Base-by-base conservation (phyloP, 352 stramenopile genomes). In the Globisporangium viniferum region DNA sequence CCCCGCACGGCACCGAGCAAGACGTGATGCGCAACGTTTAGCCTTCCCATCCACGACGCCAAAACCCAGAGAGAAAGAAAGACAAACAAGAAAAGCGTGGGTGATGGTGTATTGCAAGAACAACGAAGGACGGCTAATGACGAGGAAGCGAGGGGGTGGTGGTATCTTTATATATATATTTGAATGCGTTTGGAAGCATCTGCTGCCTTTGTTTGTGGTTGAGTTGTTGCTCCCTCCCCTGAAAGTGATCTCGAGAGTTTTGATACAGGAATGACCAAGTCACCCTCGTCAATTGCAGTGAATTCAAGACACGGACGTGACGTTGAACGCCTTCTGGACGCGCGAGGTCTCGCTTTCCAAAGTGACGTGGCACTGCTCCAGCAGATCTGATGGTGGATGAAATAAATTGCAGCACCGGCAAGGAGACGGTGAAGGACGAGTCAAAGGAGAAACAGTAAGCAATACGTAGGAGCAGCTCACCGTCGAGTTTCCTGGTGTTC, bases 1-100 rank as follows among this genome's bases (percentile, higher is more conserved):
- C 66, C 22, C 62, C 64, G 64, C 41, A 71, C 71, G 63, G 79
- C 61, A 84, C 78, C 27, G 77, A 91, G 59, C 73, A 88, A 57
- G 82, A 91, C 65, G 82, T 92, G 64, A 69, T 91, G 59, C 76
- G 76, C 55, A 86, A 81, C 62, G 84, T 90, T 18, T 82, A 73
- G 44, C 22, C 15, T 5, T 5, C 0, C 5, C 41, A n/a, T 18
- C 18, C 18, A 41, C 14, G 27, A 9, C 12, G 9, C 27, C 2
- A 22, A 22, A 15, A 20, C 7, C 14, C 7, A 39, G 20, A 14
- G 24, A 59, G 18, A 59, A 8, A 48, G 5, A 27, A 20, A 29
- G 12, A 41, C 6, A 12, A n/a, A 24, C 18, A 49, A 49, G 44
- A 51, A 51, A 22, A 22, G 60, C 9, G 46, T 3, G 22, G 46